Base-by-base conservation (phyloP, 177 flowering plant species). In the Telopea speciosissima region DNA sequence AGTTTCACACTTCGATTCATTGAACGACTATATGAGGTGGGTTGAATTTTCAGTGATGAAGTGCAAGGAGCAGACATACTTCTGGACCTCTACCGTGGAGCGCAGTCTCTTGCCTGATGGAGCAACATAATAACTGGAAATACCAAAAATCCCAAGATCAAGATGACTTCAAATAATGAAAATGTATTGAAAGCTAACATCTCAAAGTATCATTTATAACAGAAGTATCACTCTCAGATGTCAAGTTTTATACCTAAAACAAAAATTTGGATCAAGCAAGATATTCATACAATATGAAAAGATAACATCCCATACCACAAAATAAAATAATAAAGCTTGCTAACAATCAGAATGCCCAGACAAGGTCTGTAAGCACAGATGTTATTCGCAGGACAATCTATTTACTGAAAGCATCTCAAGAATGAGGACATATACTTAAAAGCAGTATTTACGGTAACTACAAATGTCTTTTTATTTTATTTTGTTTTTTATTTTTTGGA, bases 61-160 rank as follows among this genome's bases (percentile, higher is more conserved):
- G 33, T 66, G 44, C 31, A 19, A 17, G 12, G 42, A 45, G 42
- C 42, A 31, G 22, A 73, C 81, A 58, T 82, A 89, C 97, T 81
- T 90, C 65, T 85, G 84, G 58, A 90, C 63, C 71, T 90, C 93
- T 17, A 89, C 89, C 87, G 81, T 86, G 36, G 97, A 90, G 22
- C 92, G 89, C 59, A 90, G 84, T 79, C 72, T 84, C 82, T 90
- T 90, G 68, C 96, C 96, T 24, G 89, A 74, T 40, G 93, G 96
- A 26, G 96, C 75, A 28, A 64, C 79, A 79, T 90, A 90, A 73
- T 90, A 90, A 81, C 93, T 90, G 87, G 66, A 78, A 78, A 71
- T 45, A 49, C 10, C 22, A 10, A 66, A 31, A 59, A 3, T 13
- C 23, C 22, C 23, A 71, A 66, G 24, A 69, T 21, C 21, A 60